Conservation (phyloP, 2,329 filamentous ascomycete species). For the Fonsecaea multimorphosa region DNA sequence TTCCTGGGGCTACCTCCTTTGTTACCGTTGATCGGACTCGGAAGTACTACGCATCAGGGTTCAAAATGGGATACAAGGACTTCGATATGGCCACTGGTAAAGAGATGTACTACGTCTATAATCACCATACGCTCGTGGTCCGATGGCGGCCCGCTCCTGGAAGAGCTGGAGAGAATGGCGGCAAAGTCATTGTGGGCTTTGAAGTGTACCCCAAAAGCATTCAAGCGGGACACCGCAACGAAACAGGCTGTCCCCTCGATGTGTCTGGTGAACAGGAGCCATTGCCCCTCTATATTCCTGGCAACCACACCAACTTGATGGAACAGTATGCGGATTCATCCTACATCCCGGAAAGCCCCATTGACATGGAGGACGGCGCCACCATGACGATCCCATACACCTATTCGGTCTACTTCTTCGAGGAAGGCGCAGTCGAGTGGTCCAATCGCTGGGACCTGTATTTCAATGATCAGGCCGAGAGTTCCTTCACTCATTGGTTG, state of each 20-base stretch:
- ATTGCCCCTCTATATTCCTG: conserved; percentile 71
- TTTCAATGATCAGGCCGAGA: conserved; percentile 85
- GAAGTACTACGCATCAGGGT: conserved; percentile 89
- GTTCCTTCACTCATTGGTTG: conserved; percentile 82
- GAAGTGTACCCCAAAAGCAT: conserved; percentile 90
- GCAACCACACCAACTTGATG: conserved; percentile 60
- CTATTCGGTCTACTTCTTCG: conserved; percentile 88
- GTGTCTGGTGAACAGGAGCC: conserved; percentile 65
- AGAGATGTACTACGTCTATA: conserved; percentile 77
- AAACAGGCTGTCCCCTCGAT: conserved; percentile 70
- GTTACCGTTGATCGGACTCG: conserved; percentile 81
- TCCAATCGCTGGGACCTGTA: conserved; percentile 85
- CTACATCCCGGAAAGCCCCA: conserved; percentile 63
- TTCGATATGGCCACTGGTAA: conserved; percentile 64
- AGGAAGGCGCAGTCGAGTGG: conserved; percentile 82
- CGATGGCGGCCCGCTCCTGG: conserved; percentile 76
- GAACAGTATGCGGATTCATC: conserved; percentile 65
- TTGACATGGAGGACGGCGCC: conserved; percentile 67
- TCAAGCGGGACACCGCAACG: conserved; percentile 65
- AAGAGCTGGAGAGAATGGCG: conserved; percentile 70
- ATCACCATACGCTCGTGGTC: conserved; percentile 85
- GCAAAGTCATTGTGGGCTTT: conserved; percentile 84
- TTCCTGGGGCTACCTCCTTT: conserved; percentile 87
- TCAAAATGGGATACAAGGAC: conserved; percentile 83
- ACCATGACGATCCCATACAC: conserved; percentile 79